A percentile compares a stretch with the other conserved stretches of the same genome.
These are phyloP conservation scores for Aspergillus ochraceus DNA, from an alignment of 2,329 filamentous ascomycete genomes.

Conservation along the genomic window DNA sequence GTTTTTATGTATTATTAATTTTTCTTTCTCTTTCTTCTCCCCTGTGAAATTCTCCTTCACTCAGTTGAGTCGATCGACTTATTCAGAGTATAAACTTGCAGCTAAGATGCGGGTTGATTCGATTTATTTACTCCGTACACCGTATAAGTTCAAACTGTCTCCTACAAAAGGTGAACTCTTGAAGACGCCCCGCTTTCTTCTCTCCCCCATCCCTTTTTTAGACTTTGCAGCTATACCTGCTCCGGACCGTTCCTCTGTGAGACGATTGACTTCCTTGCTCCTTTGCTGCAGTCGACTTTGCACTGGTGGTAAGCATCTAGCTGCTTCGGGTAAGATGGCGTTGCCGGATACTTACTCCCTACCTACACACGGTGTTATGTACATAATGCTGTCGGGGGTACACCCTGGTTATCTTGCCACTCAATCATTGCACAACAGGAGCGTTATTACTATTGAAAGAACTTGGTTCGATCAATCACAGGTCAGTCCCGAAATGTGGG, in stretches of 20 bases:
- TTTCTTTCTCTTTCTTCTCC: not conserved
- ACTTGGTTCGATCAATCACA: not conserved
- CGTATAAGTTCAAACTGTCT: too few species aligned
- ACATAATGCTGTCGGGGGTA: too few species aligned
- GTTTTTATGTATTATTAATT: not conserved
- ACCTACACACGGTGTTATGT: too few species aligned
- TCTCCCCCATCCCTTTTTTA: slow-evolving; percentile 3
- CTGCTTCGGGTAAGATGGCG: not conserved
- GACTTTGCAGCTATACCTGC: slow-evolving; percentile 13
- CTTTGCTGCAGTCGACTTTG: slow-evolving; percentile 5
- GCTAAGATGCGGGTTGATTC: not conserved
- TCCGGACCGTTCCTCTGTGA: slow-evolving; percentile 14
- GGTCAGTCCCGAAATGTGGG: not conserved
- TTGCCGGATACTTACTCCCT: not conserved
- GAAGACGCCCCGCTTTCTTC: not conserved
- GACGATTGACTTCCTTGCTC: slow-evolving; percentile 15
- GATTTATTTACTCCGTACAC: too few species aligned
- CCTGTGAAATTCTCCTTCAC: not conserved
- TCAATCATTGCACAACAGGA: not conserved
- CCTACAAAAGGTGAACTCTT: too few species aligned
- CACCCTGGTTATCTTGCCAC: not conserved
- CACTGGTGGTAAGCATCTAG: not conserved
- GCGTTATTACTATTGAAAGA: not conserved
- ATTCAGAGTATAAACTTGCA: not conserved
- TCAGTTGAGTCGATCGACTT: not conserved